phyloP scores from a whole-genome alignment of 768 basidiomycete species.

The Trametes cinnabarina region DNA sequence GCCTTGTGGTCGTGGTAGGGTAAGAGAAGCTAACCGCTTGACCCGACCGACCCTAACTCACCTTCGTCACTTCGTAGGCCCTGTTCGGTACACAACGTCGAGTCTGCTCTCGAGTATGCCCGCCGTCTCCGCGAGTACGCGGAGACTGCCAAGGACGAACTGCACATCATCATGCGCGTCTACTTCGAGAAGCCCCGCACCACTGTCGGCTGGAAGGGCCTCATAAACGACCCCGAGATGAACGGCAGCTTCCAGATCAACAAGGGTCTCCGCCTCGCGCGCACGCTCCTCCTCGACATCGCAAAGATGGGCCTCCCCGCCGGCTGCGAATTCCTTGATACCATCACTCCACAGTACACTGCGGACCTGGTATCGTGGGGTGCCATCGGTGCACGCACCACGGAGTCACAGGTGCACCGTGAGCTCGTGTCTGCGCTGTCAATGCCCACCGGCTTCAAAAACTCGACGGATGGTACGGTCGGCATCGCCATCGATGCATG shows the following conservation, averaged over 20 bases:
- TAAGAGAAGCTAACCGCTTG: conserved; percentile 44
- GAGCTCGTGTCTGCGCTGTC: conserved; percentile 86
- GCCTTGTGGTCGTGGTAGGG: conserved; percentile 90
- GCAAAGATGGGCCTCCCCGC: conserved; percentile 89
- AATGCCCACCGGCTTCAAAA: conserved; percentile 98
- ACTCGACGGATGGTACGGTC: conserved; percentile 92
- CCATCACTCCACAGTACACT: conserved; percentile 81
- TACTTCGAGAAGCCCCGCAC: conserved; percentile 98
- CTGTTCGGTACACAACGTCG: conserved; percentile 91
- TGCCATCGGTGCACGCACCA: conserved; percentile 91
- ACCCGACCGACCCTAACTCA: not conserved
- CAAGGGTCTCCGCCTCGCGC: conserved; percentile 87
- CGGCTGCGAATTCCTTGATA: conserved; percentile 95
- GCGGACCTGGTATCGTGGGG: conserved; percentile 95
- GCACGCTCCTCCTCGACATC: conserved; percentile 83
- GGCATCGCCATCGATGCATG: conserved; percentile 94
- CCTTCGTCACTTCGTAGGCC: conserved; percentile 48
- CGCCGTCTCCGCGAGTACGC: conserved; percentile 76
- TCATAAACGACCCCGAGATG: conserved; percentile 96
- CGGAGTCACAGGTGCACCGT: conserved; percentile 90
- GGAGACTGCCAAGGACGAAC: conserved; percentile 74
- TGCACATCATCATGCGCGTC: conserved; percentile 95
- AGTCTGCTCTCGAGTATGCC: conserved; percentile 87
- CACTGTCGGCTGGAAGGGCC: conserved; percentile 98
- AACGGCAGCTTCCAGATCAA: conserved; percentile 95